Evolutionary conservation across 2,329 filamentous ascomycete species (phyloP).

Genomic region (Curvularia sp.): DNA sequence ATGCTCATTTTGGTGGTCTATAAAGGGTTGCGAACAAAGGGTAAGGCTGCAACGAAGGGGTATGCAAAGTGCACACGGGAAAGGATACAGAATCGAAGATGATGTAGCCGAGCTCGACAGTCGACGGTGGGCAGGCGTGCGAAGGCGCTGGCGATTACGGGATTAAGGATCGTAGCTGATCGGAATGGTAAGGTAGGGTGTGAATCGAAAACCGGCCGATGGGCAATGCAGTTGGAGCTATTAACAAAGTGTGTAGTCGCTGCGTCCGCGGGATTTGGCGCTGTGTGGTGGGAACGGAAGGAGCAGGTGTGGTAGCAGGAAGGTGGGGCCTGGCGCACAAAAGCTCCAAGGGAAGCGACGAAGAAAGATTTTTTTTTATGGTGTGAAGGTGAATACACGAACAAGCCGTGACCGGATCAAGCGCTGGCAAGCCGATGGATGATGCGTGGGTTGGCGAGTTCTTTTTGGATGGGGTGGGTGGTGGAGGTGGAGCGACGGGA

Average conservation of each 20-base stretch:
- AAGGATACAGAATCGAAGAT: conserved; percentile 47
- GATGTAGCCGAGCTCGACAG: conserved; percentile 22
- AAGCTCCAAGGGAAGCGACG: conserved; percentile 14
- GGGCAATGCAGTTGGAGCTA: conserved; percentile 48
- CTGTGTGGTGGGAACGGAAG: conserved; percentile 19
- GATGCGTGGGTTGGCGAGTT: conserved; percentile 38
- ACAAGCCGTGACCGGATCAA: conserved; percentile 37
- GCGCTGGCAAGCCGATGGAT: conserved; percentile 23
- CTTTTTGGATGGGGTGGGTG: conserved; percentile 26
- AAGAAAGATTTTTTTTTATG: conserved; percentile 17
- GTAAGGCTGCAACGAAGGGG: conserved; percentile 41
- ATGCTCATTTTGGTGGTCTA: conserved; percentile 61
- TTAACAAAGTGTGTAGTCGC: conserved; percentile 44
- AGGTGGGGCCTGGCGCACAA: conserved; percentile 23
- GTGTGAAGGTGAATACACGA: conserved; percentile 34
- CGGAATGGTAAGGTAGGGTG: conserved; percentile 38
- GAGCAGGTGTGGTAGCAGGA: conserved; percentile 24
- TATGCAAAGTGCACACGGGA: conserved; percentile 35
- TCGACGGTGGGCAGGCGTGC: conserved; percentile 34
- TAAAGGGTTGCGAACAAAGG: conserved; percentile 38
- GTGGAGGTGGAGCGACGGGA: conserved; percentile 45
- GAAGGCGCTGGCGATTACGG: conserved; percentile 43
- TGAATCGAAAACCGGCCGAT: conserved; percentile 48
- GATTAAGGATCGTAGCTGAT: conserved; percentile 52
- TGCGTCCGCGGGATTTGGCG: conserved; percentile 16